Conservation (phyloP, 768 basidiomycete genomes). For the Leccinum variicolor region DNA sequence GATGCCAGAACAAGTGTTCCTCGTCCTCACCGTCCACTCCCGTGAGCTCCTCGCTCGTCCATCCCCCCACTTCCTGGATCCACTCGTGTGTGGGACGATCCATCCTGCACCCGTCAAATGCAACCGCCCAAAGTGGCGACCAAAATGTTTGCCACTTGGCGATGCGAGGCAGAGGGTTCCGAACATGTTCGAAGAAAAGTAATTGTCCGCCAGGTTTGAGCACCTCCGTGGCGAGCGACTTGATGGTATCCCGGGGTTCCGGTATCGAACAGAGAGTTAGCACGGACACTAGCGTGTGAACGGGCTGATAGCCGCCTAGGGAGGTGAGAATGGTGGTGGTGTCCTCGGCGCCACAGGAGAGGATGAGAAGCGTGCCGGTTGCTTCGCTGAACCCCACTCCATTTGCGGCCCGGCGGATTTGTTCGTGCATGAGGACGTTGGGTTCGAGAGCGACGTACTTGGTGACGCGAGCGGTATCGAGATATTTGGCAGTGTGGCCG, state of each 20-base stretch:
- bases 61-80: constrained; percentile 43
- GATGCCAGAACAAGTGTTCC: constrained; percentile 61
- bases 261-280: constrained; percentile 48
- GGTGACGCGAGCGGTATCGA: constrained; percentile 51
- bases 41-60: constrained; percentile 47
- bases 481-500: constrained; percentile 62
- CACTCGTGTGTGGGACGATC: constrained; percentile 53
- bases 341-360: constrained; percentile 65
- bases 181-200: constrained; percentile 70
- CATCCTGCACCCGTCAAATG: constrained; percentile 62
- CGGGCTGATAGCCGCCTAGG: constrained; percentile 33
- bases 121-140: constrained; percentile 62
- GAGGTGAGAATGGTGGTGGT: constrained; percentile 43
- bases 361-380: constrained; percentile 52
- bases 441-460: constrained; percentile 75
- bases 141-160: constrained; percentile 73
- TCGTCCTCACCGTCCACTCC: constrained; percentile 49
- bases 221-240: constrained; percentile 44
- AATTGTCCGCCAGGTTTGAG: constrained; percentile 64
- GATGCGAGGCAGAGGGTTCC: constrained; percentile 48
- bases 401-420: constrained; percentile 48
- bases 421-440: constrained; percentile 58
- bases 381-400: constrained; percentile 51
- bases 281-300: constrained; percentile 64
- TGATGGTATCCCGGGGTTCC: constrained; percentile 46